Percentiles rank a stretch among this genome's conserved stretches.
phyloP scores from a whole-genome alignment of 2,329 filamentous ascomycete genomes.

The Alternaria angustiovoidea region DNA sequence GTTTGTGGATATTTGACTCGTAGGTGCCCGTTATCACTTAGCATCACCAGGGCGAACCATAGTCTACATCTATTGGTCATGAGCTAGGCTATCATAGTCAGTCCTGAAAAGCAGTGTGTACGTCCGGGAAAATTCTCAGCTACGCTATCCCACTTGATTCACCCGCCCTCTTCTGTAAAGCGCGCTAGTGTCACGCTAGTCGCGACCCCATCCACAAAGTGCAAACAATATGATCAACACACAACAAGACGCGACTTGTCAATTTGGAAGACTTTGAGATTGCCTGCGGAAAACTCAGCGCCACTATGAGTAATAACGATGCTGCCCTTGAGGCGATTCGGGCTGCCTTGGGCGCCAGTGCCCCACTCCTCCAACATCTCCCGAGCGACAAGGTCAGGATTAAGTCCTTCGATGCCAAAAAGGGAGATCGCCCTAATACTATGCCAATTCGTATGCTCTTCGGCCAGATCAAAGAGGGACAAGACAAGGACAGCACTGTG shows the following conservation, averaged over 20 bases:
- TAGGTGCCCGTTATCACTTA: neutral
- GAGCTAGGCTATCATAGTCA: neutral
- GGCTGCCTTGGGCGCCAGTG: neutral
- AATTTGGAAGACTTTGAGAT: neutral
- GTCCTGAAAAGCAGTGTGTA: neutral
- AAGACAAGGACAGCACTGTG: neutral
- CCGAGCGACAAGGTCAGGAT: neutral
- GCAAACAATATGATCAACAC: neutral
- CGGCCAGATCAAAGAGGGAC: neutral
- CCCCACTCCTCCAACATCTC: neutral
- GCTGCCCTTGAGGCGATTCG: neutral
- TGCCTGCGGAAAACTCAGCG: neutral
- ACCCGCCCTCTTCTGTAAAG: neutral
- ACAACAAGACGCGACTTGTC: neutral
- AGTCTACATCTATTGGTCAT: neutral
- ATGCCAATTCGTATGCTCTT: neutral
- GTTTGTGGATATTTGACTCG: neutral
- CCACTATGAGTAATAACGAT: neutral
- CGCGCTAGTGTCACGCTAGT: slow-evolving; percentile 1
- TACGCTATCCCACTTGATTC: neutral
- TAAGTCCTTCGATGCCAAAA: neutral
- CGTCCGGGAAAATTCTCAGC: neutral
- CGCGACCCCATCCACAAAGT: neutral
- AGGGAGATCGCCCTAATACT: neutral
- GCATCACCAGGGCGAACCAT: neutral